phyloP scores from a whole-genome alignment of 2,329 filamentous ascomycete genomes.

The Aspergillus proliferans region DNA sequence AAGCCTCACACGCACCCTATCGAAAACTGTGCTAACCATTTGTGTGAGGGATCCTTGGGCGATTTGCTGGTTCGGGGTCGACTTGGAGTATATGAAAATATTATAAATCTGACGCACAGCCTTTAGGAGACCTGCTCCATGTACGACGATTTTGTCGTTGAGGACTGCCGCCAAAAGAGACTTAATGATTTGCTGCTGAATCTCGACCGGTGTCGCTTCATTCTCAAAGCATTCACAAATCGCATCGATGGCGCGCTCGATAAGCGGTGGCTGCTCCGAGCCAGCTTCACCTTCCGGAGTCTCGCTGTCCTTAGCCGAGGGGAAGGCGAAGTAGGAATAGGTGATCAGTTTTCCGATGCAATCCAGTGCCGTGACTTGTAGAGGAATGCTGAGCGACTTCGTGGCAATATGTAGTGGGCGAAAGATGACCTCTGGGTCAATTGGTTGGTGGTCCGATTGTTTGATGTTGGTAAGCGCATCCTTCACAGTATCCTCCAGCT shows the following conservation, averaged over 20 bases:
- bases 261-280: slow-evolving; percentile 61
- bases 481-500: slow-evolving; percentile 73
- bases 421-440: slow-evolving; percentile 88
- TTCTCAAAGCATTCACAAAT: slow-evolving; percentile 99
- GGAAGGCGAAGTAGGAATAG: slow-evolving; percentile 92
- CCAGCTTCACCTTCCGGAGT: slow-evolving; percentile 18
- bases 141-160: slow-evolving; percentile 98
- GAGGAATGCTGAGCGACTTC: slow-evolving; percentile 73
- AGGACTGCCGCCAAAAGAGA: slow-evolving; percentile 89
- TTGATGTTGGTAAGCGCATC: slow-evolving; percentile 81
- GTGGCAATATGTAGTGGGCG: slow-evolving; percentile 84
- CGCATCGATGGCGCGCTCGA: slow-evolving; percentile 95
- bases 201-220: slow-evolving; percentile 83
- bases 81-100: slow-evolving; percentile 93
- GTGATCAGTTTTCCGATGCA: slow-evolving; percentile 99
- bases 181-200: slow-evolving; percentile 97
- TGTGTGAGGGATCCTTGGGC: slow-evolving; percentile 95
- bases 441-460: slow-evolving; percentile 69
- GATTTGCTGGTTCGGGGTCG: slow-evolving; percentile 89
- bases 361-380: slow-evolving; percentile 86
- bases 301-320: slow-evolving; percentile 37
- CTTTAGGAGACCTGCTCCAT: slow-evolving; percentile 91
- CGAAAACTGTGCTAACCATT: slow-evolving; percentile 98
- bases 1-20: slow-evolving; percentile 79
- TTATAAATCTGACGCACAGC: slow-evolving; percentile 98